These are phyloP conservation scores for Rhodamnia argentea DNA, from an alignment of 345 rosid genomes.

Conservation along the genomic window DNA sequence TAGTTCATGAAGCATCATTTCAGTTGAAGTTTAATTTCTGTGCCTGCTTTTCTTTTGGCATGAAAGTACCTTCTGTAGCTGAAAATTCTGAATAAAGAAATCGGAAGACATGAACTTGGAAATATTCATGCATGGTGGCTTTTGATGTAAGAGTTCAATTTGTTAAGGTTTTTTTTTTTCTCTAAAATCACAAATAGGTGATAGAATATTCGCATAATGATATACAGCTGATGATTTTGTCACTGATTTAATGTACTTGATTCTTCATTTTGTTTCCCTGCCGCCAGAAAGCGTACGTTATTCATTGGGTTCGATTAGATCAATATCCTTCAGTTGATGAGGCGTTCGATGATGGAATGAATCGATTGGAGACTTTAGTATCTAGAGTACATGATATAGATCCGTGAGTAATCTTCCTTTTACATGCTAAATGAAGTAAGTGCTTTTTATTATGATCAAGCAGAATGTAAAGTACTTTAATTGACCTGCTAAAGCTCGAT, in stretches of 20 bases:
- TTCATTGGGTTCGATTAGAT: constrained; percentile 91
- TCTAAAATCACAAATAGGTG: neutral
- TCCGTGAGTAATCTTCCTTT: constrained; percentile 41
- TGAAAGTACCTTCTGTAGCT: neutral
- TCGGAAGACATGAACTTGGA: neutral
- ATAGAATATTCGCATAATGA: neutral
- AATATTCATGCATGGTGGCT: neutral
- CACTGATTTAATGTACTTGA: neutral
- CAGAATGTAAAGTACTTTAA: neutral
- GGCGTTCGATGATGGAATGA: constrained; percentile 70
- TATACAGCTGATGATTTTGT: neutral
- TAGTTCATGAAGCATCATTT: neutral
- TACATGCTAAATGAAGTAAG: neutral
- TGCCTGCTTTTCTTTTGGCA: neutral
- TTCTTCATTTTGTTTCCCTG: constrained; percentile 4
- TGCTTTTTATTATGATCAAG: neutral
- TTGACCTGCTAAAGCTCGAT: neutral
- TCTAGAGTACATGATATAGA: constrained; percentile 68
- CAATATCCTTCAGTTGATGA: constrained; percentile 59
- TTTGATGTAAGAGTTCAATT: neutral
- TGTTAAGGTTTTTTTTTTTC: neutral
- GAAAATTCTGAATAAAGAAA: neutral
- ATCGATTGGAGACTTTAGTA: constrained; percentile 51
- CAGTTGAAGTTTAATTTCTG: neutral
- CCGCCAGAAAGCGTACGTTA: constrained; percentile 73